These are phyloP conservation scores for Apiospora aurea DNA, from an alignment of 2,329 filamentous ascomycete genomes.

Conservation along the genomic window DNA sequence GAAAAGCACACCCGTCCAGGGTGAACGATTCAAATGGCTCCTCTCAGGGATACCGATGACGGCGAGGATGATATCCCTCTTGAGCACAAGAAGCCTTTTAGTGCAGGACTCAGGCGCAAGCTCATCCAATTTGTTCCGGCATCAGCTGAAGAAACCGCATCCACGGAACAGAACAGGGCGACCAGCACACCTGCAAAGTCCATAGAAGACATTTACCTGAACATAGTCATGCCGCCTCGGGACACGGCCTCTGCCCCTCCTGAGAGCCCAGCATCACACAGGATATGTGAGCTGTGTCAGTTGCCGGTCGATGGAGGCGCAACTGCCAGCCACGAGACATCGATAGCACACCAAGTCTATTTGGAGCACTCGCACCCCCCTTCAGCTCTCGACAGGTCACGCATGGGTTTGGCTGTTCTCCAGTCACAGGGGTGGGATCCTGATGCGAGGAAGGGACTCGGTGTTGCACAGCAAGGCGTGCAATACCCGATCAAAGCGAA, in stretches of 20 bases:
- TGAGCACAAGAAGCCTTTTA: conserved; percentile 61
- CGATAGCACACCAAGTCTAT: conserved; percentile 75
- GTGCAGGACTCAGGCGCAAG: conserved; percentile 61
- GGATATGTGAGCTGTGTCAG: conserved; percentile 64
- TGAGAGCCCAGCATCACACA: conserved; percentile 29
- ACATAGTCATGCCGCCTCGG: conserved; percentile 64
- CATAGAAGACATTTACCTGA: conserved; percentile 69
- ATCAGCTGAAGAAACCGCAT: conserved; percentile 45
- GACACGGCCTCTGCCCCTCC: conserved; percentile 30
- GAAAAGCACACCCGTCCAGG: background rate
- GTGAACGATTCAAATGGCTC: conserved; percentile 30
- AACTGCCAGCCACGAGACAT: conserved; percentile 59
- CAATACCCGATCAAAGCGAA: conserved; percentile 76
- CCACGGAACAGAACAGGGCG: conserved; percentile 34
- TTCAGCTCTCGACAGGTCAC: conserved; percentile 72
- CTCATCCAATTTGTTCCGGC: conserved; percentile 65
- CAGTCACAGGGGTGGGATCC: conserved; percentile 77
- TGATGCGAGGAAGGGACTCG: conserved; percentile 75
- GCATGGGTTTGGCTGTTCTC: conserved; percentile 74
- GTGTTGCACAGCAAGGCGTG: conserved; percentile 74
- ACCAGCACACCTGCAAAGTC: conserved; percentile 38
- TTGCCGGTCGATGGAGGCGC: conserved; percentile 54
- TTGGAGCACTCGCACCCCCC: conserved; percentile 75
- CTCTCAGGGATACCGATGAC: conserved; percentile 35
- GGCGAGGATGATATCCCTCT: conserved; percentile 58